Base-by-base conservation (phyloP, 352 stramenopile species). In the Globisporangium carolinianum region DNA sequence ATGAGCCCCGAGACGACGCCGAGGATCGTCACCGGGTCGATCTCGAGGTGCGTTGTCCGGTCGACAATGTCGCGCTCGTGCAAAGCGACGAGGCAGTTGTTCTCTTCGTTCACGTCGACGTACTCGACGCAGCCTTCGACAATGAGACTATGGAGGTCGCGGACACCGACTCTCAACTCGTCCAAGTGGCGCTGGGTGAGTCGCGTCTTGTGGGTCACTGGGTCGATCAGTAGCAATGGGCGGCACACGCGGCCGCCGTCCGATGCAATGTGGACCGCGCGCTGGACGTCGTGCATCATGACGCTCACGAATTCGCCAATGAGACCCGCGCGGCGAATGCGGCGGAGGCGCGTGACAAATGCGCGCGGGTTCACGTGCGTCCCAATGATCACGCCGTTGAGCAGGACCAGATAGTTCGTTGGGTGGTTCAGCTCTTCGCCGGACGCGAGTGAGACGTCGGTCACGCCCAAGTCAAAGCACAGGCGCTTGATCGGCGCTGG, bases 61-160 rank as follows among this genome's bases (percentile, higher is more conserved):
- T 83, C 76, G 35, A 84, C 91, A 53, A 97, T 95, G 46, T 97
- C 85, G 59, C 79, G 83, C 70, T 98, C 93, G 51, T 95, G 92
- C 14, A 99, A 79, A 7, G 96, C 96, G 50, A 99, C 97, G 46
- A 99, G 77, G 69, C 97, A 99, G 61, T 99, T 99, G 76, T 99
- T 99, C 70, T 99, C 97, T 80, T 99, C 98, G 69, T 99, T 99
- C 61, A 99, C 97, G 73, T 99, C 98, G 35, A 99, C 93, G 76
- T 99, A 99, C 69, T 99, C 98, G 39, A 99, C 96, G 43, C 98
- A 92, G 17, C 97, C 97, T 66, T 98, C 80, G 38, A 93, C 76
- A 59, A 97, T 92, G n/a, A 97, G 63, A 57, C 76, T 85, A 63
- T 83, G 73, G 54, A 97, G 80, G 48, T 89, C 72, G 15, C 86